These are phyloP conservation scores for Haplographium delicatum DNA, from an alignment of 495 filamentous ascomycete species.

Conservation along the genomic window DNA sequence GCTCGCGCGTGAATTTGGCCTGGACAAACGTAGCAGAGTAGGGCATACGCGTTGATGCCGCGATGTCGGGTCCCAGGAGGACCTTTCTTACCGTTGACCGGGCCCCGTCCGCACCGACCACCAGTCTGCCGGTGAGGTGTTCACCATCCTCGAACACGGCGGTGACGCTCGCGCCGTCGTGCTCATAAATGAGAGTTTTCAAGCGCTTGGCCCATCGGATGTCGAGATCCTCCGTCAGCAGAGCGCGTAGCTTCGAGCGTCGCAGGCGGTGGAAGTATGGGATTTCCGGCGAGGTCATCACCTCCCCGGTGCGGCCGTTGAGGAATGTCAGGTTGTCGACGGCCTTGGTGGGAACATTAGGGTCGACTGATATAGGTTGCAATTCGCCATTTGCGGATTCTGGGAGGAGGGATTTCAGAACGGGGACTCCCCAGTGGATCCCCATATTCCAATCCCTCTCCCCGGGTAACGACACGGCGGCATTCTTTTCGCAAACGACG, in stretches of 20 bases:
- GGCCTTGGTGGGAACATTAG: conserved; percentile 27
- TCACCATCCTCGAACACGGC: conserved; percentile 67
- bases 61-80: conserved; percentile 34
- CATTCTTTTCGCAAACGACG: conserved; percentile 43
- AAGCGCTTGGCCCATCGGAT: conserved; percentile 29
- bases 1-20: conserved; percentile 28
- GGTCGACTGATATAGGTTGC: conserved; percentile 32
- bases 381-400: conserved; percentile 1
- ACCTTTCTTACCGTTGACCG: conserved; percentile 34
- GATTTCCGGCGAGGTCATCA: conserved; percentile 31
- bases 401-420: conserved; percentile 29
- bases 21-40: conserved; percentile 34
- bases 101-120: conserved; percentile 46
- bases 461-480: conserved; percentile 21
- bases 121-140: conserved; percentile 38
- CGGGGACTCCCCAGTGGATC: conserved; percentile 46
- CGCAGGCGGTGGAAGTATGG: conserved; percentile 41
- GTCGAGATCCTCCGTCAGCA: conserved; percentile 29
- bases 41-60: conserved; percentile 25
- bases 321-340: conserved; percentile 35
- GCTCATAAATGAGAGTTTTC: conserved; percentile 24
- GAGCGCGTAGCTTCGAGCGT: conserved; percentile 31
- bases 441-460: conserved; percentile 53
- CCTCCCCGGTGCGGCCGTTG: conserved; percentile 45
- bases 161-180: conserved; percentile 47